These are phyloP conservation scores for Silene coronaria DNA, from an alignment of 179 eudicot genomes.

Conservation along the genomic window DNA sequence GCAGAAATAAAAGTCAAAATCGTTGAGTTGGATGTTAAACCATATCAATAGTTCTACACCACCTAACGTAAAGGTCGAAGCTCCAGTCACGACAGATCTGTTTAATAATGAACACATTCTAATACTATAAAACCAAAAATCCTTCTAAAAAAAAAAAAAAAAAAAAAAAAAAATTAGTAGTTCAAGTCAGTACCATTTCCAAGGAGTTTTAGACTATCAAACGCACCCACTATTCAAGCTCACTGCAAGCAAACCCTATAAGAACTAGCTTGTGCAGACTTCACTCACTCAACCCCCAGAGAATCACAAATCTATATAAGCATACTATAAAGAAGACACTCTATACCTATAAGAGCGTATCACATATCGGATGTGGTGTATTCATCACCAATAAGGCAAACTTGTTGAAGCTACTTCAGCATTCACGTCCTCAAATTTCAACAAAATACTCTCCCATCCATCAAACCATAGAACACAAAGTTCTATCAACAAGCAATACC, in stretches of 20 bases:
- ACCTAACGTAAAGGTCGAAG: neutral
- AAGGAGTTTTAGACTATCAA: neutral
- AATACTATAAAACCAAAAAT: neutral
- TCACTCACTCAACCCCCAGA: too few relatives aligned
- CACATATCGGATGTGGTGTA: too few relatives aligned
- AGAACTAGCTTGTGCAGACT: neutral
- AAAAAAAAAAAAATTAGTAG: neutral
- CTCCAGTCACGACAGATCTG: neutral
- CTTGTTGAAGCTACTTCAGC: slow-evolving; percentile 1
- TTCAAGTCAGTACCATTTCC: neutral
- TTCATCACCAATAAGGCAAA: too few relatives aligned
- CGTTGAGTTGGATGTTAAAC: neutral
- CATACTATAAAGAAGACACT: too few relatives aligned
- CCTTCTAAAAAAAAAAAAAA: neutral
- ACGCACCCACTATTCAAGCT: neutral
- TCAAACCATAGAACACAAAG: neutral
- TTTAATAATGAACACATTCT: neutral
- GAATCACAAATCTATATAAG: too few relatives aligned
- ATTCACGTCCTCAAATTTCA: neutral
- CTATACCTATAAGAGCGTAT: too few relatives aligned
- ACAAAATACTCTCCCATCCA: neutral
- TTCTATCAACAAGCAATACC: neutral
- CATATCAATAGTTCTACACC: neutral
- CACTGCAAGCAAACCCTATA: neutral
- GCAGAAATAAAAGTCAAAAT: neutral